A percentile compares a stretch with the other conserved stretches of the same genome.
Conservation (phyloP, 441 rosid genomes). For the Jatropha podagrica region DNA sequence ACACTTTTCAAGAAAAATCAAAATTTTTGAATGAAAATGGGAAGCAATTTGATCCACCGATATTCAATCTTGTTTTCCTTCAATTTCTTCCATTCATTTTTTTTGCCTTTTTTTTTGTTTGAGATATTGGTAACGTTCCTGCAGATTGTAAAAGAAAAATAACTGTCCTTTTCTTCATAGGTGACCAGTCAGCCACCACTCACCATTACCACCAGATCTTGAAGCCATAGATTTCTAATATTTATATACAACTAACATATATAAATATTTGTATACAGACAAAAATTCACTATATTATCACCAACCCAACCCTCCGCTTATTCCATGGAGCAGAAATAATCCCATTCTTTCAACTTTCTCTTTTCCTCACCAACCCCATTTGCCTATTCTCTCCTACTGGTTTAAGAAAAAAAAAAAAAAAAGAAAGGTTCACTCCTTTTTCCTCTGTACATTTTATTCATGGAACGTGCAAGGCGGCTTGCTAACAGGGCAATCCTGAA, state of each 20-base stretch:
- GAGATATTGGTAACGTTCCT: background rate
- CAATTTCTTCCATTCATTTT: conserved; percentile 43
- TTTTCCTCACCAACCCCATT: conserved; percentile 33
- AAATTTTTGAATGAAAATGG: conserved; percentile 5
- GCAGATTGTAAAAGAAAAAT: conserved; percentile 5
- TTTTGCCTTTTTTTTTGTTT: background rate
- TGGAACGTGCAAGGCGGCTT: conserved; percentile 93
- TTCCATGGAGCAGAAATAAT: conserved; percentile 18
- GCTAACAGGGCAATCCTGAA: conserved; percentile 77
- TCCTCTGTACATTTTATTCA: conserved; percentile 21
- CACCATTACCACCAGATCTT: conserved; percentile 19
- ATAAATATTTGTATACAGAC: background rate
- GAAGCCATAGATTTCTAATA: background rate
- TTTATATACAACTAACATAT: background rate
- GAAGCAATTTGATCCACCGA: conserved; percentile 44
- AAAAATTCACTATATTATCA: conserved; percentile 21
- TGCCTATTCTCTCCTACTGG: conserved; percentile 13
- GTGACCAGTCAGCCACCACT: conserved; percentile 30
- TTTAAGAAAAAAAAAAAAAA: background rate
- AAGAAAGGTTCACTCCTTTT: background rate
- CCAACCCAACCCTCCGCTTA: conserved; percentile 23
- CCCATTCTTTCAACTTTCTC: conserved; percentile 1
- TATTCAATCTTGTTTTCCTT: conserved; percentile 35
- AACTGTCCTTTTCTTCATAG: conserved; percentile 34
- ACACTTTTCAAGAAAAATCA: background rate